phyloP scores from a whole-genome alignment of 352 stramenopile genomes.

The Pythium biforme region DNA sequence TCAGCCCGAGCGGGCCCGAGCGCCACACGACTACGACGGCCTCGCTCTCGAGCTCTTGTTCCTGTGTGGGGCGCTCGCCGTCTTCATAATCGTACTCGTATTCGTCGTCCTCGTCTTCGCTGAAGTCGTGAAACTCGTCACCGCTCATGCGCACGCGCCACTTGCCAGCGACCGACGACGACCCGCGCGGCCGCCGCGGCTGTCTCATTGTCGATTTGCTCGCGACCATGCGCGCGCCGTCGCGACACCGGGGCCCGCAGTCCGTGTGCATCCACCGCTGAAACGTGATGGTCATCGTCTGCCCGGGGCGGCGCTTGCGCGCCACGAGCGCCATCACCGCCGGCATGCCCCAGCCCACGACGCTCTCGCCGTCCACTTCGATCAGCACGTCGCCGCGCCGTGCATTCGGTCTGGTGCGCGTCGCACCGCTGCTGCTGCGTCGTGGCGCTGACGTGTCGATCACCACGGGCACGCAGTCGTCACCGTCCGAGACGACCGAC shows the following conservation, averaged over 20 bases:
- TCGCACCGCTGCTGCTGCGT: neutral
- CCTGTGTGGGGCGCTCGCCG: neutral
- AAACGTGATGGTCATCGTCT: constrained; percentile 54
- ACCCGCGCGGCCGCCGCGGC: neutral
- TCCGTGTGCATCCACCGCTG: constrained; percentile 35
- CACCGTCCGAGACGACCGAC: constrained; percentile 43
- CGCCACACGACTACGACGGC: constrained; percentile 52
- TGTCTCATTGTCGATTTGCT: neutral
- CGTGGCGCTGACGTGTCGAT: constrained; percentile 28
- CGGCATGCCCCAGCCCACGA: constrained; percentile 40
- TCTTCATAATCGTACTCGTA: neutral
- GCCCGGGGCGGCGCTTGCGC: constrained; percentile 25
- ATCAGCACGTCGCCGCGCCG: constrained; percentile 51
- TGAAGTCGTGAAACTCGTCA: constrained; percentile 22
- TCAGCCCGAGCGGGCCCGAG: constrained; percentile 45
- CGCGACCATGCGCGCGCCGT: constrained; percentile 5
- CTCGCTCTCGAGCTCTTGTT: constrained; percentile 5
- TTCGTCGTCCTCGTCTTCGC: constrained; percentile 7
- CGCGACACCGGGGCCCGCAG: constrained; percentile 16
- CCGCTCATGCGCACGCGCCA: constrained; percentile 15
- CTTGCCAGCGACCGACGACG: neutral
- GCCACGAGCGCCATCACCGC: constrained; percentile 39
- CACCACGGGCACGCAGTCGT: constrained; percentile 49
- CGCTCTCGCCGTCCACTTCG: constrained; percentile 53
- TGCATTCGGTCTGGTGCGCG: constrained; percentile 8